Conservation (phyloP, 1,284 basidiomycete species). For the Stereum hirsutum region DNA sequence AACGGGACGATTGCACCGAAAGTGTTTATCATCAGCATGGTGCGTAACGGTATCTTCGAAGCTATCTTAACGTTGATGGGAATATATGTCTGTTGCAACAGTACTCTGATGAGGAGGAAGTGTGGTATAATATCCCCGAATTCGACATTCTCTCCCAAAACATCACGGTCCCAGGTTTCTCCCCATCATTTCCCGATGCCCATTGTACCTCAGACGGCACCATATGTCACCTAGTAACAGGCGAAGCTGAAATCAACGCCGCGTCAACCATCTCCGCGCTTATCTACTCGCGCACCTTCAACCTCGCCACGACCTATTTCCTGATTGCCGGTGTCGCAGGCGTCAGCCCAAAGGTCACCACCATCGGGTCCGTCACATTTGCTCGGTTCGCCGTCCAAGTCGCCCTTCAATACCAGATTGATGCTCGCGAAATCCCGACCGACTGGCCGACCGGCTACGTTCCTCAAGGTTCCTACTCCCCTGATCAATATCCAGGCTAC, state of each 20-base stretch:
- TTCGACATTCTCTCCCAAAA: slow-evolving; percentile 28
- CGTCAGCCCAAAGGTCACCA: slow-evolving; percentile 30
- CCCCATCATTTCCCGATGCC: slow-evolving; percentile 32
- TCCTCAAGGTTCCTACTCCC: slow-evolving; percentile 23
- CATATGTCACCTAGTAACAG: slow-evolving; percentile 31
- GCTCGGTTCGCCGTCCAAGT: slow-evolving; percentile 36
- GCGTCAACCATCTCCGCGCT: slow-evolving; percentile 30
- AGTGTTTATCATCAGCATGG: background rate
- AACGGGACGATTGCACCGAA: background rate
- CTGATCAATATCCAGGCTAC: slow-evolving; percentile 20
- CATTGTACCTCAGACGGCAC: slow-evolving; percentile 28
- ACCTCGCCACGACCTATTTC: slow-evolving; percentile 37
- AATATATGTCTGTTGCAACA: background rate
- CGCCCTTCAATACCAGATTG: slow-evolving; percentile 35
- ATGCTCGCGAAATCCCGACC: slow-evolving; percentile 32
- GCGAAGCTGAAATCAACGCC: slow-evolving; percentile 37
- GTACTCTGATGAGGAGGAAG: background rate
- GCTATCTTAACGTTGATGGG: background rate
- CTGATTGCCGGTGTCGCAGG: slow-evolving; percentile 39
- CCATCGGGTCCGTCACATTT: slow-evolving; percentile 33
- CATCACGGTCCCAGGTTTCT: slow-evolving; percentile 31
- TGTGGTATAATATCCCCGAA: slow-evolving; percentile 10
- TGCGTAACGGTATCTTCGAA: background rate
- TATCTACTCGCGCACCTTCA: slow-evolving; percentile 25
- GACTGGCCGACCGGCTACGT: slow-evolving; percentile 35